A percentile compares a stretch with the other conserved stretches of the same genome.
Conservation (phyloP, 1,284 basidiomycete species). For the Sanghuangporus sanghuang region DNA sequence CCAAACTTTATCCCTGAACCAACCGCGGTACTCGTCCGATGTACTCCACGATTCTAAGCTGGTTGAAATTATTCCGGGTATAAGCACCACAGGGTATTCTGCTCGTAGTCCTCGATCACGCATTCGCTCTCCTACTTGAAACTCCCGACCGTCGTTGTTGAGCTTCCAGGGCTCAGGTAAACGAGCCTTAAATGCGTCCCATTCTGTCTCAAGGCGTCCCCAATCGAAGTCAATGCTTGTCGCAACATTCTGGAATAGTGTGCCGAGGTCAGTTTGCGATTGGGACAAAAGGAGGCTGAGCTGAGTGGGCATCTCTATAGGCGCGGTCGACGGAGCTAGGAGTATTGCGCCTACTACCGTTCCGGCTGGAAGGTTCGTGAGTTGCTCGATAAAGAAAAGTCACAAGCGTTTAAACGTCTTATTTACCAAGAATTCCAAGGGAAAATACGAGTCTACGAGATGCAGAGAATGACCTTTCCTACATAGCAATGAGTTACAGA, state of each 20-base stretch:
- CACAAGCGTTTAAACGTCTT: conserved; percentile 26
- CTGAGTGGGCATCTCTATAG: conserved; percentile 30
- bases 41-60: conserved; percentile 87
- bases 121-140: conserved; percentile 75
- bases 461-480: conserved; percentile 21
- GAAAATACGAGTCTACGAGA: conserved; percentile 42
- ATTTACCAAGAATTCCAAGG: conserved; percentile 41
- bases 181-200: conserved; percentile 55
- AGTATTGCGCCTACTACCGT: conserved; percentile 54
- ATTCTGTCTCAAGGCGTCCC: conserved; percentile 61
- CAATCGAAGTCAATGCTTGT: conserved; percentile 54
- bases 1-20: conserved; percentile 86
- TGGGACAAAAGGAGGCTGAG: conserved; percentile 36
- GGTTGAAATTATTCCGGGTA: conserved; percentile 78
- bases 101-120: conserved; percentile 63
- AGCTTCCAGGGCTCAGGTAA: conserved; percentile 78
- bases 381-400: not conserved
- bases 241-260: conserved; percentile 22
- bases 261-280: conserved; percentile 19
- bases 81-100: conserved; percentile 72
- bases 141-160: conserved; percentile 78
- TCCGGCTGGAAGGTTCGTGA: conserved; percentile 45
- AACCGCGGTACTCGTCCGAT: conserved; percentile 66
- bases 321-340: conserved; percentile 37
- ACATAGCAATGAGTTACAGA: not conserved